Conservation (phyloP, 208 protist species). For the Acanthamoeba sp. region DNA sequence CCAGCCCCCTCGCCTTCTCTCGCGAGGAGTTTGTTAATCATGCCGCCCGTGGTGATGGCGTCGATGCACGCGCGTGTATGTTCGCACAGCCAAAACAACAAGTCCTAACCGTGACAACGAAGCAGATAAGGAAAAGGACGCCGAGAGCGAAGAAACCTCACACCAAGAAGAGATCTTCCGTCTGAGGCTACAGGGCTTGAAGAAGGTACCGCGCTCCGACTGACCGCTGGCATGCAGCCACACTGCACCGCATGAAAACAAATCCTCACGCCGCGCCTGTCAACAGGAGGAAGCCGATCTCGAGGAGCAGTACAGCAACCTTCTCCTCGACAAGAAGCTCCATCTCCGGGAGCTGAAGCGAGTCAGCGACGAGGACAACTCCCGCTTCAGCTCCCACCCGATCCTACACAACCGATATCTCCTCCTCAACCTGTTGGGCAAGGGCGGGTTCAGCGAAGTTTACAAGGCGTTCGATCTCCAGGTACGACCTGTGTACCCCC, state of each 20-base stretch:
- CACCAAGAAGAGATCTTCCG: conserved; percentile 69
- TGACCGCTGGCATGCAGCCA: no score
- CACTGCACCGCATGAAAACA: not conserved
- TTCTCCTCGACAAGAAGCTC: conserved; percentile 73
- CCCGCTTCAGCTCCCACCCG: conserved; percentile 51
- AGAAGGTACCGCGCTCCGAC: conserved; percentile 40
- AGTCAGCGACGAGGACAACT: conserved; percentile 82
- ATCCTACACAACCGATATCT: conserved; percentile 50
- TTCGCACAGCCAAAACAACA: conserved; percentile 14
- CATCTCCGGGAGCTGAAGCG: conserved; percentile 83
- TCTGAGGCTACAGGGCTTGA: conserved; percentile 35
- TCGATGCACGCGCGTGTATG: no score
- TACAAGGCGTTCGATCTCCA: conserved; percentile 89
- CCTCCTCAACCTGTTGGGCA: conserved; percentile 91
- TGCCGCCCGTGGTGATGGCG: no score
- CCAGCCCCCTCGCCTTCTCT: not conserved
- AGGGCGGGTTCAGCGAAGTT: conserved; percentile 97
- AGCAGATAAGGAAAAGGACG: conserved; percentile 21
- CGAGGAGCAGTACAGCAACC: conserved; percentile 33
- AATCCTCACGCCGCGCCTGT: not conserved
- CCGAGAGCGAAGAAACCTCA: conserved; percentile 27
- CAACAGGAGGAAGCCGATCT: conserved; percentile 57
- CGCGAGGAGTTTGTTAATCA: not conserved
- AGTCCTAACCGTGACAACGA: conserved; percentile 21
- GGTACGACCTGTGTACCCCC: not conserved